These are phyloP conservation scores for Metschnikowia koreensis DNA, from an alignment of 805 yeast species.

Conservation along the genomic window DNA sequence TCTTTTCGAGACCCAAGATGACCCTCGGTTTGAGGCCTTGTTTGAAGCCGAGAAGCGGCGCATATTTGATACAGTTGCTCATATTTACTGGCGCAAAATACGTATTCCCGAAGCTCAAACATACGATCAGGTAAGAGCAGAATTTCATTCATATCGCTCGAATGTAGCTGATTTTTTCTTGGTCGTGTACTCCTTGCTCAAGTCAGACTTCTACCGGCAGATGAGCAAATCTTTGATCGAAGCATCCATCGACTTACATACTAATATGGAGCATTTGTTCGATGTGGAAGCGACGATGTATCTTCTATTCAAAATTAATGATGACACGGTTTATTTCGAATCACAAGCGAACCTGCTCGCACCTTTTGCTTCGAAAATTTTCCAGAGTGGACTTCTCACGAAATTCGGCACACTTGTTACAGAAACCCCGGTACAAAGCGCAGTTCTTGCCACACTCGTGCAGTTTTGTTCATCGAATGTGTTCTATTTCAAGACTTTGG, in stretches of 20 bases:
- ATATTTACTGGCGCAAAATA: constrained; percentile 67
- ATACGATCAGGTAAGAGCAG: constrained; percentile 40
- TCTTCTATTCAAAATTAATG: constrained; percentile 54
- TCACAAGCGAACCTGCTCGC: constrained; percentile 25
- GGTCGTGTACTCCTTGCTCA: constrained; percentile 63
- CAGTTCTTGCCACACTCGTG: constrained; percentile 22
- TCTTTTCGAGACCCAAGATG: constrained; percentile 16
- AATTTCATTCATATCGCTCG: constrained; percentile 64
- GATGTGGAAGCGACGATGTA: constrained; percentile 64
- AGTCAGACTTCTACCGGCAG: constrained; percentile 46
- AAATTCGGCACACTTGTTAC: constrained; percentile 14
- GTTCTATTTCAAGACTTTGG: constrained; percentile 51
- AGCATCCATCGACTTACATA: constrained; percentile 13
- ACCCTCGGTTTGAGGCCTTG: constrained; percentile 13
- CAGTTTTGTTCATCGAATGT: constrained; percentile 51
- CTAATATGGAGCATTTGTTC: constrained; percentile 3
- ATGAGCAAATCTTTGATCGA: constrained; percentile 37
- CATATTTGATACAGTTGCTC: constrained; percentile 52
- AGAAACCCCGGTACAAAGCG: constrained; percentile 6
- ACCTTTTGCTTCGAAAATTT: constrained; percentile 26
- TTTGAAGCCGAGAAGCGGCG: constrained; percentile 31
- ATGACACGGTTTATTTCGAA: constrained; percentile 43
- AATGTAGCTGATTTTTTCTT: constrained; percentile 80
- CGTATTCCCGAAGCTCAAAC: constrained; percentile 41
- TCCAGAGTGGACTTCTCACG: constrained; percentile 24